Base-by-base conservation (phyloP, 441 rosid genomes). In the Pelargonium australe region DNA sequence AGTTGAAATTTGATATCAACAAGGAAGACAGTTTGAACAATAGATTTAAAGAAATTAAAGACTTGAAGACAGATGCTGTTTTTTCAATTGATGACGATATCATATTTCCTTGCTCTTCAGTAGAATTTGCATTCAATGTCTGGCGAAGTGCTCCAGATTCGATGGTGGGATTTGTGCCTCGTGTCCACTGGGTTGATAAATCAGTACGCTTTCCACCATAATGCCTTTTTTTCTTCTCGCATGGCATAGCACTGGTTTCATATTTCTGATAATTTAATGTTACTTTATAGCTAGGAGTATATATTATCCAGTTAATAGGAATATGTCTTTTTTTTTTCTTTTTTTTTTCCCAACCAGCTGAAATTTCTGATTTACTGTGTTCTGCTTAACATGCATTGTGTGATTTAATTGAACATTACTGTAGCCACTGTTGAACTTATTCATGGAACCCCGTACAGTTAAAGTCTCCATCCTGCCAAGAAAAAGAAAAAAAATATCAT, bases 161-260 rank as follows among this genome's bases (percentile, higher is more conserved):
- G 14, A 91, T 93, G 97, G 93, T 88, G 72, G 98, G 97, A 58
- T 93, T 86, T 37, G 97, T 93, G 28, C 96, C 98, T 1, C 95
- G 96, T 63, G 82, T 76, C 20, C 93, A 89, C 79, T 88, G 95
- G 88, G 47, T 89, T 70, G 89, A 86, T 72, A 68, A 79, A 58
- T 70, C 74, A 81, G 97, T 91, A 87, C 55, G 83, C 68, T 13
- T 44, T 63, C 31, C 72, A 7, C n/a, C 19, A 51, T 70, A 67
- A 45, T 58, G 13, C n/a, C 25, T 25, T 68, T 70, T 55, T 31
- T 43, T 60, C 6, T 31, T 43, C n/a, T n/a, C n/a, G n/a, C n/a
- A n/a, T n/a, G n/a, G 2, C 34, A 28, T 28, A 28, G 34, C 34
- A 28, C 34, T 58, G 45, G 37, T 13, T 23, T 69, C n/a, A 5